phyloP scores from a whole-genome alignment of 1,284 basidiomycete genomes.

The Meira miltonrushii region DNA sequence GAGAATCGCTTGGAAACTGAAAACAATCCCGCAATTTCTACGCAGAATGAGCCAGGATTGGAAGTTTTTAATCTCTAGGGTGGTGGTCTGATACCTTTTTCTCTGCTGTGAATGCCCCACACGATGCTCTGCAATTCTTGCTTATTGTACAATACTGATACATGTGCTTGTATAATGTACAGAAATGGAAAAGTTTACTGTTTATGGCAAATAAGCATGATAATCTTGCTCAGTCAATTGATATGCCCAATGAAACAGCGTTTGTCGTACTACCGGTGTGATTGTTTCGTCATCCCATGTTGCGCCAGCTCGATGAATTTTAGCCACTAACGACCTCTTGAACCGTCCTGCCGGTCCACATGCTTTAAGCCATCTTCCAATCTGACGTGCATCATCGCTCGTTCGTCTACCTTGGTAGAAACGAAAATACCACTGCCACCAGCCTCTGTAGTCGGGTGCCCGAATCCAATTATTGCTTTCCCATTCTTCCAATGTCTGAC shows the following conservation, averaged over 20 bases:
- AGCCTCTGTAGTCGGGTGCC: constrained; percentile 55
- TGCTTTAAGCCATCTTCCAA: constrained; percentile 56
- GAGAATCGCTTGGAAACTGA: too few relatives aligned
- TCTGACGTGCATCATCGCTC: constrained; percentile 56
- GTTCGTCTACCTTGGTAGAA: constrained; percentile 56
- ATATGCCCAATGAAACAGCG: constrained; percentile 51
- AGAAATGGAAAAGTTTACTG: background rate
- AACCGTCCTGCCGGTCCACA: constrained; percentile 56
- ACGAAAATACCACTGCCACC: constrained; percentile 55
- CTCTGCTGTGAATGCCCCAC: too few relatives aligned
- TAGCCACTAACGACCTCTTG: constrained; percentile 54
- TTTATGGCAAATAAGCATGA: constrained; percentile 19
- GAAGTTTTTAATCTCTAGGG: too few relatives aligned
- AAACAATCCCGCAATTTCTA: too few relatives aligned
- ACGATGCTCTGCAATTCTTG: too few relatives aligned
- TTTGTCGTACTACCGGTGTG: constrained; percentile 33
- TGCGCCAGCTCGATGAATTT: constrained; percentile 46
- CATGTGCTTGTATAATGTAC: background rate
- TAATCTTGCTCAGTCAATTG: constrained; percentile 46
- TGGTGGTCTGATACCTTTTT: too few relatives aligned
- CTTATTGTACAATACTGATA: too few relatives aligned
- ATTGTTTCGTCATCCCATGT: constrained; percentile 49
- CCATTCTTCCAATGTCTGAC: constrained; percentile 56
- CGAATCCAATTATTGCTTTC: constrained; percentile 57
- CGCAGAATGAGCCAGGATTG: too few relatives aligned